Evolutionary conservation across 805 yeast genomes (phyloP).

Genomic region (Barnettozyma sucrosica): DNA sequence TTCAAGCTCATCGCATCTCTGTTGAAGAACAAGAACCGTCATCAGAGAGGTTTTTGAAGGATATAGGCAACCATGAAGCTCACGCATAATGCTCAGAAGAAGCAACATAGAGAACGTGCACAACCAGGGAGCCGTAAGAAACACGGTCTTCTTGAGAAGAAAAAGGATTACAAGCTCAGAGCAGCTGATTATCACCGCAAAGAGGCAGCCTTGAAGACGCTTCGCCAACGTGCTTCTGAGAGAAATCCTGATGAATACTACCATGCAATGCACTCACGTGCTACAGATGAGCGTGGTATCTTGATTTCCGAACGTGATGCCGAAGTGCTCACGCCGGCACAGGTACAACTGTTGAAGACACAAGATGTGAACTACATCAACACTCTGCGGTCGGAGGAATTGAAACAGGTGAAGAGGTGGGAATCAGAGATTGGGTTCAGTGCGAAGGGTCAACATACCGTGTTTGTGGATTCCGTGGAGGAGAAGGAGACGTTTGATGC

Average conservation of each 20-base stretch:
- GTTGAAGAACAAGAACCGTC: background rate
- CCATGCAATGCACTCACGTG: slow-evolving; percentile 78
- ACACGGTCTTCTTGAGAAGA: slow-evolving; percentile 88
- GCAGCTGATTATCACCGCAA: slow-evolving; percentile 62
- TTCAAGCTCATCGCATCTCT: slow-evolving; percentile 1
- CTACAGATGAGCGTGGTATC: slow-evolving; percentile 67
- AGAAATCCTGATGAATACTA: slow-evolving; percentile 95
- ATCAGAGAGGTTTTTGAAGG: too few relatives aligned
- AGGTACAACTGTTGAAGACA: slow-evolving; percentile 76
- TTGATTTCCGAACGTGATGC: slow-evolving; percentile 59
- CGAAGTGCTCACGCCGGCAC: slow-evolving; percentile 60
- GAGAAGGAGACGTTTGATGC: slow-evolving; percentile 57
- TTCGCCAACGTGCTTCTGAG: slow-evolving; percentile 63
- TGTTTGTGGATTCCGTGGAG: slow-evolving; percentile 66
- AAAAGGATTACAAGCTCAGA: slow-evolving; percentile 72
- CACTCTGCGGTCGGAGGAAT: slow-evolving; percentile 67
- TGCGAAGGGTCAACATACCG: slow-evolving; percentile 72
- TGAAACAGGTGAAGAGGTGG: slow-evolving; percentile 51
- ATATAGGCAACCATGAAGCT: slow-evolving; percentile 43
- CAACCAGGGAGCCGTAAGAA: slow-evolving; percentile 71
- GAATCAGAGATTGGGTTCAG: slow-evolving; percentile 41
- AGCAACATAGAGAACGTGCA: slow-evolving; percentile 91
- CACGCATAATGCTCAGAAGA: slow-evolving; percentile 89
- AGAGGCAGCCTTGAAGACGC: slow-evolving; percentile 55
- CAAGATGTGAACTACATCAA: slow-evolving; percentile 87